phyloP scores from a whole-genome alignment of 129 eudicot genomes.

The Tanacetum coccineum region DNA sequence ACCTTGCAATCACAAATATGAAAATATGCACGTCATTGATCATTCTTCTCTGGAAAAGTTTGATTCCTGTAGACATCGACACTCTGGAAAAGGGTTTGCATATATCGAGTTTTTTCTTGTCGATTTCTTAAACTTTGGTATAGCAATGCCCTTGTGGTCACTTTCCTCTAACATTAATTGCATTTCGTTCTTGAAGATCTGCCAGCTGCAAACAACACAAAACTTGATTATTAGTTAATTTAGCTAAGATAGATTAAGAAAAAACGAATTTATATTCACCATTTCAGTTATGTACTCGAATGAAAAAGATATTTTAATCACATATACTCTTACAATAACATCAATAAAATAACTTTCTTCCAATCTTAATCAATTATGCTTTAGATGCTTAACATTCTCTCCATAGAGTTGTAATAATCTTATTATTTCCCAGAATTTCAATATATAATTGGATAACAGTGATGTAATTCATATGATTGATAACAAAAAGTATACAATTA shows the following conservation, averaged over 20 bases:
- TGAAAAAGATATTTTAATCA: neutral
- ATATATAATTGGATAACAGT: neutral
- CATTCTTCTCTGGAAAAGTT: conserved; percentile 28
- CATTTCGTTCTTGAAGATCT: conserved; percentile 63
- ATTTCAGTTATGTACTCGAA: neutral
- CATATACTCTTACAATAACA: no score
- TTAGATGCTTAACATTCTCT: neutral
- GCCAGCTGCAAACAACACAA: conserved; percentile 55
- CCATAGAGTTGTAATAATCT: neutral
- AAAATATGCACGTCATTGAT: conserved; percentile 15
- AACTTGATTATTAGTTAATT: conserved; percentile 5
- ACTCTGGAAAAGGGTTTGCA: conserved; percentile 77
- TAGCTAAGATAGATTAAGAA: neutral
- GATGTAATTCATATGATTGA: neutral
- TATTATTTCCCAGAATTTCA: neutral
- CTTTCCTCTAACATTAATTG: conserved; percentile 72
- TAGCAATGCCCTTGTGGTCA: conserved; percentile 68
- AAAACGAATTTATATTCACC: neutral
- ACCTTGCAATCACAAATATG: conserved; percentile 14
- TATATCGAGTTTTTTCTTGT: conserved; percentile 59
- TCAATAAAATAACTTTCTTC: neutral
- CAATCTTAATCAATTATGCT: conserved; percentile 6
- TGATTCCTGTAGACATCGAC: conserved; percentile 67
- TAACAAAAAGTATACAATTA: neutral
- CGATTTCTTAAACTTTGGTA: conserved; percentile 52